These are phyloP conservation scores for Russula vinacea DNA, from an alignment of 768 basidiomycete genomes.

Conservation along the genomic window DNA sequence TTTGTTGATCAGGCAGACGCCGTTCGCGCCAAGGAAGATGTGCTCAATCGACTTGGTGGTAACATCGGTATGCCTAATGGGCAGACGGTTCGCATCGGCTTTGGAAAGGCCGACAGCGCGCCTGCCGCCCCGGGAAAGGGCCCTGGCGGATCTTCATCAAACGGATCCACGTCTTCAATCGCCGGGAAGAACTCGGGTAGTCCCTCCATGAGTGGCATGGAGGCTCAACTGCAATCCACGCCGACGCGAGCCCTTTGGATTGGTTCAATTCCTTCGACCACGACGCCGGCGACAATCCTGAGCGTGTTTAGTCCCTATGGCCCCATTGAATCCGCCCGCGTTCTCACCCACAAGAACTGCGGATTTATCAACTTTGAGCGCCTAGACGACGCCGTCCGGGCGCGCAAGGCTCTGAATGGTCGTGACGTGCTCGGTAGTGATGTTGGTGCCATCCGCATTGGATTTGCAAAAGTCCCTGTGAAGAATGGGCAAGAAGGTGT, in stretches of 20 bases:
- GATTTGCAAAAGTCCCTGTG: slow-evolving; percentile 94
- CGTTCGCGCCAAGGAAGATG: slow-evolving; percentile 97
- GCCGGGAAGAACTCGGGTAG: slow-evolving; percentile 47
- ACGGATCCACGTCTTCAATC: slow-evolving; percentile 60
- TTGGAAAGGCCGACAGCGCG: slow-evolving; percentile 96
- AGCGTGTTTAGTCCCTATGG: slow-evolving; percentile 98
- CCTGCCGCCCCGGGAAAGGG: slow-evolving; percentile 87
- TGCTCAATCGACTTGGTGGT: slow-evolving; percentile 90
- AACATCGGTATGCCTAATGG: slow-evolving; percentile 94
- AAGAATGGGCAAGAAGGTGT: slow-evolving; percentile 73
- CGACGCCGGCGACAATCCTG: slow-evolving; percentile 89
- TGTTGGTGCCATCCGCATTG: slow-evolving; percentile 94
- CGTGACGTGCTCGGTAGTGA: slow-evolving; percentile 95
- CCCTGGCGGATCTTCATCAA: slow-evolving; percentile 55
- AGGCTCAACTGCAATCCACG: slow-evolving; percentile 82
- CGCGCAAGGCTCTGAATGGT: slow-evolving; percentile 92
- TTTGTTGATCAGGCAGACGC: slow-evolving; percentile 95
- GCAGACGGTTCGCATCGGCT: slow-evolving; percentile 95
- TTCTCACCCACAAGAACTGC: slow-evolving; percentile 96
- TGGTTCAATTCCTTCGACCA: slow-evolving; percentile 92
- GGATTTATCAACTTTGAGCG: slow-evolving; percentile 98
- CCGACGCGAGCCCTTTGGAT: slow-evolving; percentile 98
- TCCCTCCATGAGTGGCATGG: slow-evolving; percentile 64
- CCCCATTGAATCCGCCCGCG: slow-evolving; percentile 94
- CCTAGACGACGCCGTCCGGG: slow-evolving; percentile 92